phyloP scores from a whole-genome alignment of 192 early-diverging fungal species.

The Coemansia sp. region DNA sequence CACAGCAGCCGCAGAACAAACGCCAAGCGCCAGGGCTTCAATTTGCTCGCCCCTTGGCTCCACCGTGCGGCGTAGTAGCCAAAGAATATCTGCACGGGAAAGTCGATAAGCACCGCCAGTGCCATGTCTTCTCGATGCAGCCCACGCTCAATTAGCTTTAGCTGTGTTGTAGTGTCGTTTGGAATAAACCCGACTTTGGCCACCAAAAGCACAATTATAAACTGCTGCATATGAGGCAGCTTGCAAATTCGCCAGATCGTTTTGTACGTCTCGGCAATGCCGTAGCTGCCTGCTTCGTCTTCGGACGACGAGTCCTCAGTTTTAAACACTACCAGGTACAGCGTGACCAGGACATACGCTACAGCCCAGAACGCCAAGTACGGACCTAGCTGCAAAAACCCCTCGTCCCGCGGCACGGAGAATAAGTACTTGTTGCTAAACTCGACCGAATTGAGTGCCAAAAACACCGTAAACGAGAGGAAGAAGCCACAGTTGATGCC shows the following conservation, averaged over 20 bases:
- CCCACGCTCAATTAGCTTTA: slow-evolving; percentile 95
- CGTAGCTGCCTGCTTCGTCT: slow-evolving; percentile 60
- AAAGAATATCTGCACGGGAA: slow-evolving; percentile 95
- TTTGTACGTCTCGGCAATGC: slow-evolving; percentile 71
- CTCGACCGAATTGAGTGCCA: slow-evolving; percentile 92
- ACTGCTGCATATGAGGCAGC: slow-evolving; percentile 81
- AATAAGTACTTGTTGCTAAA: slow-evolving; percentile 94
- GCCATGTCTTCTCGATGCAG: slow-evolving; percentile 95
- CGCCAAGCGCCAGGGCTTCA: slow-evolving; percentile 90
- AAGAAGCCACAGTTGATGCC: slow-evolving; percentile 96
- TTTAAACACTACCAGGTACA: slow-evolving; percentile 78
- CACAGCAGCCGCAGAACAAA: slow-evolving; percentile 84
- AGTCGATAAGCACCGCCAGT: slow-evolving; percentile 89
- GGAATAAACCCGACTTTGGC: slow-evolving; percentile 95
- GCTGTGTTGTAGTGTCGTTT: slow-evolving; percentile 90
- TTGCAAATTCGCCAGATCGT: slow-evolving; percentile 90
- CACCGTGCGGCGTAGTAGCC: slow-evolving; percentile 97
- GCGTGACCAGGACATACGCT: slow-evolving; percentile 83
- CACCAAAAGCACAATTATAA: slow-evolving; percentile 78
- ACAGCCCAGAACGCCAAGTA: slow-evolving; percentile 96
- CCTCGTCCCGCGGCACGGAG: slow-evolving; percentile 60
- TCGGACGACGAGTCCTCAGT: slow-evolving; percentile 61
- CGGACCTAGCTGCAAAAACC: slow-evolving; percentile 76
- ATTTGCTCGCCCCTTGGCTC: slow-evolving; percentile 81
- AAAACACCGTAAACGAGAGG: slow-evolving; percentile 92